Evolutionary conservation across 768 basidiomycete genomes (phyloP), one percentile per base, ranked within the genome.

Genomic region (Russula sp.): DNA sequence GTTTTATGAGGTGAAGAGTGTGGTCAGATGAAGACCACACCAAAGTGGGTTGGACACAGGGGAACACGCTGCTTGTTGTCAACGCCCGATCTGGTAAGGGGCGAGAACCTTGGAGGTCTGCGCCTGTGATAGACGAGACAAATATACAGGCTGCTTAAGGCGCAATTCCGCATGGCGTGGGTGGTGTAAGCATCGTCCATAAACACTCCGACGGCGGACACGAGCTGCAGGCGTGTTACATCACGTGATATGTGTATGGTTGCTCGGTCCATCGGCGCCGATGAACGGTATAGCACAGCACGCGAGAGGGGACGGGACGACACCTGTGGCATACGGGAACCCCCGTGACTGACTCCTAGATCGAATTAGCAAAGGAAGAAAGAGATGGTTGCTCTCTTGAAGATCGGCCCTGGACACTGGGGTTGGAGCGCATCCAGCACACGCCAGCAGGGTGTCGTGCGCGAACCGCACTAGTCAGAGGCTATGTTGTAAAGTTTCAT

Each of bases 1-100:
- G 62, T 20, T 63, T 59, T 63, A 63, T 63, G 62, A 51, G 52
- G 61, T 48, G 58, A 55, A 62, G 56, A 58, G 50, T 58, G 50
- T 62, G 61, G 61, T 51, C 61, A 38, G 57, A 58, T 39, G 49
- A 50, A 47, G 39, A 48, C 62, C 57, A 54, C 62, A 49, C 62
- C 46, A 42, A 54, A 42, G 46, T 43, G 52, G 58, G 38, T 53
- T 59, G 46, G 46, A 58, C 50, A 48, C 43, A 38, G 25, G 51
- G 59, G 51, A 62, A 62, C 62, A 63, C 62, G 62, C 46, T 43
- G 50, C 13, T 29, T 20, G 58, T 63, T 53, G 62, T 36, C 45
- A 63, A 58, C 45, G 62, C 46, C 47, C 57, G 62, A 63, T 63
- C 57, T 48, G 62, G 62, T 2, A 54, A 25, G 45, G 39, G 57